phyloP scores from a whole-genome alignment of 1,284 basidiomycete genomes.

The Ceratobasidium sp. region DNA sequence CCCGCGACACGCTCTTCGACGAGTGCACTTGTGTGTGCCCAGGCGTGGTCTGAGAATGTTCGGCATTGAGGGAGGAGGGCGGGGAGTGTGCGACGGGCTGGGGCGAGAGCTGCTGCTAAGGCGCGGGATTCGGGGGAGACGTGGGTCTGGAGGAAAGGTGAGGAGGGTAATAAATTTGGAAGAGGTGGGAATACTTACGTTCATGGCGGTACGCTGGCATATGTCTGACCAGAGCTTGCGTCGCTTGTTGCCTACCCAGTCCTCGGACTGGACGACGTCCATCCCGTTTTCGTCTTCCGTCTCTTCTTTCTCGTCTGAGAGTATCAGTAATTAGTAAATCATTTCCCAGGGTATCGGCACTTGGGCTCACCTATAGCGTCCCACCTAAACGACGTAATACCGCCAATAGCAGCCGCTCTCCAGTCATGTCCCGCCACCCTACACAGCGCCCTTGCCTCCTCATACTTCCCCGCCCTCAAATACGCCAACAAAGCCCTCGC shows the following conservation, averaged over 20 bases:
- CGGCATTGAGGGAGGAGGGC: conserved; percentile 81
- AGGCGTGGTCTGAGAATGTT: conserved; percentile 95
- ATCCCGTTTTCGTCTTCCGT: conserved; percentile 65
- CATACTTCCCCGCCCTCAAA: conserved; percentile 79
- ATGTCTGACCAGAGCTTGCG: conserved; percentile 86
- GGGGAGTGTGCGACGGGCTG: conserved; percentile 76
- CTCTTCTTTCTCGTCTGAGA: conserved; percentile 11
- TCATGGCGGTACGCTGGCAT: conserved; percentile 81
- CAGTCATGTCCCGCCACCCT: conserved; percentile 88
- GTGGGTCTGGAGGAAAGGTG: conserved; percentile 60
- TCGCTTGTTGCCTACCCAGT: conserved; percentile 76
- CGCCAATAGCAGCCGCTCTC: conserved; percentile 87
- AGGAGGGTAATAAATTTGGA: background rate
- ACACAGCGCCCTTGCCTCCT: conserved; percentile 84
- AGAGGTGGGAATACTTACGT: conserved; percentile 60
- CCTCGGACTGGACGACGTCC: conserved; percentile 54
- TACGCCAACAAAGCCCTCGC: conserved; percentile 7
- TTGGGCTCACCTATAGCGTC: conserved; percentile 65
- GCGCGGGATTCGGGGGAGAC: conserved; percentile 72
- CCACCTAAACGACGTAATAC: conserved; percentile 81
- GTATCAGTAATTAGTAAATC: background rate
- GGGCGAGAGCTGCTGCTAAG: conserved; percentile 88
- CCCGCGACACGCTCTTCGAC: conserved; percentile 82
- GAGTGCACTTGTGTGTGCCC: conserved; percentile 88
- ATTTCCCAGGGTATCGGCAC: background rate